phyloP scores from a whole-genome alignment of 1,139 yeast genomes.

The Pneumocystis carinii region DNA sequence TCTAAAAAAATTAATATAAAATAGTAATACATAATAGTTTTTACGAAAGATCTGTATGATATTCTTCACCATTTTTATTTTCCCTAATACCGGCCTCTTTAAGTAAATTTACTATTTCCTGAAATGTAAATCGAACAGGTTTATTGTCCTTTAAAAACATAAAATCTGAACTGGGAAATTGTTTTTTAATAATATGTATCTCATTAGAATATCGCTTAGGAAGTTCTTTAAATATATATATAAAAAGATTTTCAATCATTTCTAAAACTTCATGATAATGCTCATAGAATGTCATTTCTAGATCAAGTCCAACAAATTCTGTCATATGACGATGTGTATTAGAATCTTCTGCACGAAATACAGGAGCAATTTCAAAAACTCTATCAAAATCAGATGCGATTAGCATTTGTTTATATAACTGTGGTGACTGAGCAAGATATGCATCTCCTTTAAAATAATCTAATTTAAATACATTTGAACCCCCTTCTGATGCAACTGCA shows the following conservation, averaged over 20 bases:
- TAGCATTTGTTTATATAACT: conserved; percentile 91
- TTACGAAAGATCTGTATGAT: conserved; percentile 1
- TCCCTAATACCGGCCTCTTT: conserved; percentile 65
- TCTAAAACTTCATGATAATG: conserved; percentile 93
- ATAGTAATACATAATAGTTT: background rate
- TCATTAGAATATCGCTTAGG: conserved; percentile 66
- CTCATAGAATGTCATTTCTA: conserved; percentile 97
- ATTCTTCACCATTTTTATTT: conserved; percentile 53
- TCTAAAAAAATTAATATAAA: conserved; percentile 40
- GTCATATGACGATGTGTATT: conserved; percentile 99
- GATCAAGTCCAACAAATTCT: conserved; percentile 90
- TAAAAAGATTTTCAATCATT: conserved; percentile 66
- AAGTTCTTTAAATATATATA: conserved; percentile 74
- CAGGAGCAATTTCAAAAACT: conserved; percentile 94
- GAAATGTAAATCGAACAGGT: conserved; percentile 80
- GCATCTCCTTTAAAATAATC: conserved; percentile 87
- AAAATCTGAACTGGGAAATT: conserved; percentile 85
- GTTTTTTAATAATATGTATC: conserved; percentile 79
- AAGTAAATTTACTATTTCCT: conserved; percentile 78
- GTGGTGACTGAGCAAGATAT: conserved; percentile 94
- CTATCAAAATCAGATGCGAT: conserved; percentile 95
- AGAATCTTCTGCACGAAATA: conserved; percentile 96
- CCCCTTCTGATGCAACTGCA: conserved; percentile 96
- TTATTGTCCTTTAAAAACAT: conserved; percentile 80
- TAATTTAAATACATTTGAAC: conserved; percentile 88